Base-by-base conservation (phyloP, 2,329 filamentous ascomycete genomes). In the Fusarium illudens region DNA sequence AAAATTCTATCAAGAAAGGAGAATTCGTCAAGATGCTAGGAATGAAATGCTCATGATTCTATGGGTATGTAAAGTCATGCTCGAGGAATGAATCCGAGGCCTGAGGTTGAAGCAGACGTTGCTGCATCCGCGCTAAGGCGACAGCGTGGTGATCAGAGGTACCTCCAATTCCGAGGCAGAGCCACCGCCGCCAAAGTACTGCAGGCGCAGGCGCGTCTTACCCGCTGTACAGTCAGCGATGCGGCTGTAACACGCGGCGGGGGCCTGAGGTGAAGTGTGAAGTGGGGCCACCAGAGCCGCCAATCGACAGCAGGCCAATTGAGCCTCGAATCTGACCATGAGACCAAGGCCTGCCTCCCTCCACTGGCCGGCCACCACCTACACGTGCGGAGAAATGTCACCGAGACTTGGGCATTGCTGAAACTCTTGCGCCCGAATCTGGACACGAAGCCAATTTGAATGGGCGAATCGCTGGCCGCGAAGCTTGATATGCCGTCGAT, bases 71-170 rank as follows among this genome's bases (percentile, higher is more conserved):
- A 61, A 52, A 32, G 52, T 39, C 15, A 61, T 49, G 52, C 39
- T 29, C 13, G 17, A 19, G 57, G 50, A 50, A 39, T 58, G 50
- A 61, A 46, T 51, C 60, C 46, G 58, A 58, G 64, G 60, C 58
- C 66, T 73, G 71, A 72, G 60, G 71, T 74, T 70, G 54, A 69
- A 71, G 58, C 58, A 65, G 65, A 73, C 61, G 62, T 60, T 67
- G 57, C 46, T 54, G 22, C 52, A 58, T 62, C 62, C 68, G 70
- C 72, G 72, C 72, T 73, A 72, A 71, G 42, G 59, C 39, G 48
- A 56, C 22, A 37, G 56, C 22, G 57, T 33, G 46, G 60, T 48
- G 58, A 74, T 70, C 70, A 60, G 49, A 39, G 48, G 52, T 62
- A 74, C 71, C 58, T 65, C 27, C 33, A 32, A 51, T 57, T 44